Conservation (phyloP, 108 stramenopile genomes). For the Skeletonema grethae region DNA sequence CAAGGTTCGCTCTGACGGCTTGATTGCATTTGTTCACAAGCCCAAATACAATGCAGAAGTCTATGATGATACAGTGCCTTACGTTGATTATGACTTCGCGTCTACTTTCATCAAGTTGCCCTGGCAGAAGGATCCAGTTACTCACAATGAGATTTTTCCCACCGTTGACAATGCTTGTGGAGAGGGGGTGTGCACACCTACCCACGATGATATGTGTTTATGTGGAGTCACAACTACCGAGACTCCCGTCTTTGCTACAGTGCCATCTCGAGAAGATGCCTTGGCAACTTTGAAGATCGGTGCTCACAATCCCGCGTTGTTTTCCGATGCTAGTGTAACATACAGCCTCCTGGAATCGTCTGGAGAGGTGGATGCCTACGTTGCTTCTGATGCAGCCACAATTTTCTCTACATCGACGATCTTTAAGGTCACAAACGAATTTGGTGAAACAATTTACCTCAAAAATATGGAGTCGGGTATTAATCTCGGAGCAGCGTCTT, state of each 20-base stretch:
- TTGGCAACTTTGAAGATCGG: slow-evolving; percentile 27
- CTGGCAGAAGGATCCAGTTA: slow-evolving; percentile 26
- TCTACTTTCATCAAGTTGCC: slow-evolving; percentile 16
- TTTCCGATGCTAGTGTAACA: slow-evolving; percentile 5
- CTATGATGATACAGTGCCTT: neutral
- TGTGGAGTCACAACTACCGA: slow-evolving; percentile 40
- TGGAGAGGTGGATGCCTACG: slow-evolving; percentile 14
- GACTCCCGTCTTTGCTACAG: slow-evolving; percentile 20
- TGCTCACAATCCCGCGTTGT: slow-evolving; percentile 24
- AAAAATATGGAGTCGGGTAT: slow-evolving; percentile 37
- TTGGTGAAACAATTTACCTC: slow-evolving; percentile 37
- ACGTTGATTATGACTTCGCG: neutral
- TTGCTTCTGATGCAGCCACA: slow-evolving; percentile 13
- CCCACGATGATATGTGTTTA: slow-evolving; percentile 29
- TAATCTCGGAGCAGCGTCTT: neutral
- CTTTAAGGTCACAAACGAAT: slow-evolving; percentile 35
- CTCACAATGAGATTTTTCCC: slow-evolving; percentile 21
- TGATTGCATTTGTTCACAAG: slow-evolving; percentile 36
- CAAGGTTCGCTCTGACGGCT: slow-evolving; percentile 36
- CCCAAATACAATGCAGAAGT: slow-evolving; percentile 1
- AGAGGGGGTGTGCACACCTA: slow-evolving; percentile 5
- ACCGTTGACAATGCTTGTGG: slow-evolving; percentile 33
- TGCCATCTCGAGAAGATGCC: slow-evolving; percentile 17
- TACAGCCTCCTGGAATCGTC: slow-evolving; percentile 4
- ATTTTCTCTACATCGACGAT: slow-evolving; percentile 26